These are phyloP conservation scores for Calonectria pauciramosa DNA, from an alignment of 2,329 filamentous ascomycete species.

Conservation along the genomic window DNA sequence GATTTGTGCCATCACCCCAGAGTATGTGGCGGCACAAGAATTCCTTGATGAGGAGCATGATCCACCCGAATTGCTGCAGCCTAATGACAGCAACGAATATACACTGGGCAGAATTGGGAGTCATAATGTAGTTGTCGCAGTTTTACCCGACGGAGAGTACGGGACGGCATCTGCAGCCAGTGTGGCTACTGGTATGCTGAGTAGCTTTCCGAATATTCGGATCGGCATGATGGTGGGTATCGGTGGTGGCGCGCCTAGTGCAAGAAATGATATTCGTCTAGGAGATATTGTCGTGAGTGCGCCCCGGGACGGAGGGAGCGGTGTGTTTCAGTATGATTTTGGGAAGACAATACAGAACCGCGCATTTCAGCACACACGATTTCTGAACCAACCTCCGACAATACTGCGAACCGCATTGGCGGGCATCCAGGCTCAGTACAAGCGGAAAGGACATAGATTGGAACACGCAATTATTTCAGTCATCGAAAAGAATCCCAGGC, in stretches of 20 bases:
- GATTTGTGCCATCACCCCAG: not conserved
- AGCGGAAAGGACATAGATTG: not conserved
- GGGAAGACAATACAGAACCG: not conserved
- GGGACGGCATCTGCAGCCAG: not conserved
- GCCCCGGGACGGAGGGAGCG: not conserved
- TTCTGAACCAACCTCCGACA: not conserved
- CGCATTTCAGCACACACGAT: not conserved
- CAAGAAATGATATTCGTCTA: not conserved
- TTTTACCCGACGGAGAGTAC: not conserved
- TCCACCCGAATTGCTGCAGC: not conserved
- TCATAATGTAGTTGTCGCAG: not conserved
- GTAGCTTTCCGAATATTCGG: not conserved
- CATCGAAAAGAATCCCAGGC: not conserved
- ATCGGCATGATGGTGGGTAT: not conserved
- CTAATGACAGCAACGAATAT: not conserved
- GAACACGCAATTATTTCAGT: not conserved
- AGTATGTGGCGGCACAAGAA: not conserved
- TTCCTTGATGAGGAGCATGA: not conserved
- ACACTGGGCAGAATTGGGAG: not conserved
- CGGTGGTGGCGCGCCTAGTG: not conserved
- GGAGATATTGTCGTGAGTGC: not conserved
- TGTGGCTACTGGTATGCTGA: not conserved
- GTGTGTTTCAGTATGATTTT: not conserved
- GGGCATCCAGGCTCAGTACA: not conserved
- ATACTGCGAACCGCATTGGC: not conserved